A percentile compares a stretch with the other conserved stretches of the same genome.
phyloP scores from a whole-genome alignment of 805 yeast genomes.

The Kuraishia ogatae region DNA sequence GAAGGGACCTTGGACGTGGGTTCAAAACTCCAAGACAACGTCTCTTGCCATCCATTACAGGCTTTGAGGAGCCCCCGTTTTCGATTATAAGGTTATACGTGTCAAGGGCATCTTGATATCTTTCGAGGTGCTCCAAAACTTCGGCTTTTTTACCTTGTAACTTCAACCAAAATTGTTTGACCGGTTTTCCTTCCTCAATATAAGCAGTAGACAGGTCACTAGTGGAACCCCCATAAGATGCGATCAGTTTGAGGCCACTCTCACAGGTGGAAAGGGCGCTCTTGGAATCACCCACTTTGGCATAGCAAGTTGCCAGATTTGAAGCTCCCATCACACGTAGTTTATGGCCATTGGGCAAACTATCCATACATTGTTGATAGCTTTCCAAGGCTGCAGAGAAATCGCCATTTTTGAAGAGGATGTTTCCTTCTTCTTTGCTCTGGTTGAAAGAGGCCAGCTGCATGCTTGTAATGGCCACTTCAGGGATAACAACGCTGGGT shows the following conservation, averaged over 20 bases:
- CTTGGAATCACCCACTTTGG: conserved; percentile 65
- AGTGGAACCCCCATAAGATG: conserved; percentile 17
- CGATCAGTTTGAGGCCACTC: conserved; percentile 34
- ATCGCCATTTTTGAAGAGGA: conserved; percentile 74
- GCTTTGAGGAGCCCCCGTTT: conserved; percentile 57
- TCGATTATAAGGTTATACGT: conserved; percentile 56
- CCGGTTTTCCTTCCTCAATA: conserved; percentile 40
- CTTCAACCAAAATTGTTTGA: conserved; percentile 69
- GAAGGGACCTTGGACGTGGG: conserved; percentile 32
- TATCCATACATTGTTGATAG: conserved; percentile 39
- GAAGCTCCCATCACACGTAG: conserved; percentile 62
- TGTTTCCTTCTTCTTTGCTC: conserved; percentile 47
- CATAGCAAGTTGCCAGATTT: conserved; percentile 60
- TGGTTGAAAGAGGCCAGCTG: conserved; percentile 30
- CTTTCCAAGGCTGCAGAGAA: conserved; percentile 54
- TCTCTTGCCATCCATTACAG: conserved; percentile 71
- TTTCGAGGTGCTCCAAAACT: conserved; percentile 72
- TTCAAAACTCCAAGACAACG: conserved; percentile 61
- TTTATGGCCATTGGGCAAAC: conserved; percentile 58
- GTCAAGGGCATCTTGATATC: conserved; percentile 51
- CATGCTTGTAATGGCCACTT: conserved; percentile 12
- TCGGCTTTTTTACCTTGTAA: conserved; percentile 69
- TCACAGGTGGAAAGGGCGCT: conserved; percentile 37
- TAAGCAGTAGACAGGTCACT: conserved; percentile 22
- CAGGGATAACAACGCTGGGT: conserved; percentile 6